Evolutionary conservation across 208 protist species (phyloP).

Genomic region (Entamoeba histolytica): DNA sequence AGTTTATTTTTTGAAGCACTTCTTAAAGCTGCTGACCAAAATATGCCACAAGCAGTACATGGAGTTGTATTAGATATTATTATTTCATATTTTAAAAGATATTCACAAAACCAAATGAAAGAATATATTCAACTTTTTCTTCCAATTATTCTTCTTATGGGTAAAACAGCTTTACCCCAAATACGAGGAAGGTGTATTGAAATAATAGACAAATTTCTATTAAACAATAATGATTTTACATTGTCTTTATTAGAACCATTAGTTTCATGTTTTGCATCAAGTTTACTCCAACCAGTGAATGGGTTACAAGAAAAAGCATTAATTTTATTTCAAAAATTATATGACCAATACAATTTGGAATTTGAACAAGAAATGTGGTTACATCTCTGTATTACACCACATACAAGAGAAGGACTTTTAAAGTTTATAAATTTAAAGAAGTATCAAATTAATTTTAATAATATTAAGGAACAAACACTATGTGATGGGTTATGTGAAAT

Average conservation of each 20-base stretch:
- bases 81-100: not conserved
- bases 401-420: not conserved
- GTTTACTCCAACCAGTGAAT: not conserved
- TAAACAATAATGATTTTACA: not conserved
- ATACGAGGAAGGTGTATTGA: not conserved
- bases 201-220: not conserved
- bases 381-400: not conserved
- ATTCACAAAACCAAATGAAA: not conserved
- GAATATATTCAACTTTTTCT: not conserved
- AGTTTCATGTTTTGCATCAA: not conserved
- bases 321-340: not conserved
- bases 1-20: not conserved
- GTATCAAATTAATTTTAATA: not conserved
- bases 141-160: not conserved
- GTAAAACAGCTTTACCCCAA: not conserved
- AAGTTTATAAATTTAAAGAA: not conserved
- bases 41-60: not conserved
- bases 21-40: not conserved
- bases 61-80: not conserved
- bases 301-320: not conserved
- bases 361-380: not conserved
- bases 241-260: not conserved
- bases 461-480: not conserved
- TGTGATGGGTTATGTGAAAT: not conserved
- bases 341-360: not conserved